Evolutionary conservation across 352 stramenopile species (phyloP).

Genomic region (Globisporangium ultimum): DNA sequence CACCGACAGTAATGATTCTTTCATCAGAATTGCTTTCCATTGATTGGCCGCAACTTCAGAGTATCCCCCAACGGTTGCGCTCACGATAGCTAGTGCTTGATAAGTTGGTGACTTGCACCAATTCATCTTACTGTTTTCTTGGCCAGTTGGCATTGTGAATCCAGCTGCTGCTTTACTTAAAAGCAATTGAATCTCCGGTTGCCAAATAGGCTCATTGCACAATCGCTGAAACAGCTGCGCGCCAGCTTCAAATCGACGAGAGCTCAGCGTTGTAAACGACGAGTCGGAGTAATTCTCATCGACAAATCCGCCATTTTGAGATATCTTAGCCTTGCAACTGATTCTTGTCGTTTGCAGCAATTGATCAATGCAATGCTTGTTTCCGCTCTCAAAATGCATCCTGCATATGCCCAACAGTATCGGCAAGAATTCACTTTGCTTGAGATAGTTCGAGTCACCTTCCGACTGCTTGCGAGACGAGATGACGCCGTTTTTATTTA

Average conservation of each 20-base stretch:
- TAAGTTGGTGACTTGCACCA: background rate
- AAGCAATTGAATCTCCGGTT: slow-evolving; percentile 13
- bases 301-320: background rate
- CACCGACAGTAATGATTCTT: background rate
- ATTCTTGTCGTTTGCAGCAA: too few species aligned
- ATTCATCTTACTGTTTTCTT: background rate
- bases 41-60: slow-evolving; percentile 6
- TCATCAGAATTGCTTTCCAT: background rate
- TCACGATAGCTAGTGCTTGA: background rate
- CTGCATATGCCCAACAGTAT: slow-evolving; percentile 10
- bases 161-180: background rate
- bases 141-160: background rate
- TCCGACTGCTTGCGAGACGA: too few species aligned
- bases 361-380: too few species aligned
- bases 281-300: background rate
- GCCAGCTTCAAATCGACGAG: slow-evolving; percentile 21
- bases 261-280: background rate
- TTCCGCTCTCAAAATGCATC: too few species aligned
- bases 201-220: slow-evolving; percentile 16
- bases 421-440: slow-evolving; percentile 26
- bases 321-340: too few species aligned
- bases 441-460: slow-evolving; percentile 2
- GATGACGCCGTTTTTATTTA: background rate
- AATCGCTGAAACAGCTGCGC: slow-evolving; percentile 30
- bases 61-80: slow-evolving; percentile 8